Percentiles rank a stretch among this genome's conserved stretches.
Conservation (phyloP, 2,329 filamentous ascomycete genomes). For the Colletotrichum viniferum region DNA sequence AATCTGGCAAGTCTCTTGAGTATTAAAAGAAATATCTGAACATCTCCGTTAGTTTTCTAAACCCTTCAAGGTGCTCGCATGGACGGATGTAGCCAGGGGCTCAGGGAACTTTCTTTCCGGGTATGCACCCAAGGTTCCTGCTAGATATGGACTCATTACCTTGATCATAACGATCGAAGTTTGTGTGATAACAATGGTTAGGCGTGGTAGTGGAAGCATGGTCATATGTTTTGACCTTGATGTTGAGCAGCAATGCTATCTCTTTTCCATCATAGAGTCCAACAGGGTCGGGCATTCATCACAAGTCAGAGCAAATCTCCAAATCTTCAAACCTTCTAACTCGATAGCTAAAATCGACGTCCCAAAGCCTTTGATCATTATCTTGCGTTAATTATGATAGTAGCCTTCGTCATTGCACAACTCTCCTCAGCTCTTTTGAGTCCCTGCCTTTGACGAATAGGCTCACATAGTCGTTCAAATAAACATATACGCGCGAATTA, state of each 20-base stretch:
- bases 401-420: not conserved
- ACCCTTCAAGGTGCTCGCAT: not conserved
- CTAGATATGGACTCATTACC: not conserved
- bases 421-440: no score
- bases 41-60: not conserved
- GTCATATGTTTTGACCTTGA: not conserved
- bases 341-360: fast-evolving
- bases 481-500: no score
- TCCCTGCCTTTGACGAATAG: no score
- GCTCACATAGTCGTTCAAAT: no score
- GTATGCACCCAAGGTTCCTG: not conserved
- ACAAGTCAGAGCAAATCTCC: not conserved
- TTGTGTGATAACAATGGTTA: not conserved
- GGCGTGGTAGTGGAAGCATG: not conserved
- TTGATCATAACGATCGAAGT: not conserved
- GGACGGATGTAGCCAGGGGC: not conserved
- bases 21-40: not conserved
- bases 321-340: not conserved
- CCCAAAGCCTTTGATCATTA: not conserved
- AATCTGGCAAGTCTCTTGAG: not conserved
- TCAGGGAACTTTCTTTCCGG: not conserved
- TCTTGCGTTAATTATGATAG: not conserved
- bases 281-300: not conserved
- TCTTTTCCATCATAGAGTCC: not conserved
- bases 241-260: not conserved